These are phyloP conservation scores for Sechiopsis laciniata DNA, from an alignment of 306 rosid genomes.

Conservation along the genomic window DNA sequence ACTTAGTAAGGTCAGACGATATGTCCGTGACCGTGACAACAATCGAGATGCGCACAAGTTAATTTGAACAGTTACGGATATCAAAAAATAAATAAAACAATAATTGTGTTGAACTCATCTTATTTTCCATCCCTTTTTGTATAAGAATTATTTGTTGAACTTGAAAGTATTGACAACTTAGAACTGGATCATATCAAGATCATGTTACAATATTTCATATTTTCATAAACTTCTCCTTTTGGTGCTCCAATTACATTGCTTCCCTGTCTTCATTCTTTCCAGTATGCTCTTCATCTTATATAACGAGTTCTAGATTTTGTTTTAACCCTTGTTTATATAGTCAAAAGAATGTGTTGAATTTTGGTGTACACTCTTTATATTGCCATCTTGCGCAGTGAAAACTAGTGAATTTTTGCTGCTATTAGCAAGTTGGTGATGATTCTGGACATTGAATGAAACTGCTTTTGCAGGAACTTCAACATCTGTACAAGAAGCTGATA, in stretches of 20 bases:
- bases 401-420: too few relatives aligned
- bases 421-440: not conserved
- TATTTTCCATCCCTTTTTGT: not conserved
- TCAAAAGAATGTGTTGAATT: not conserved
- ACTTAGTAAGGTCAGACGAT: too few relatives aligned
- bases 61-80: too few relatives aligned
- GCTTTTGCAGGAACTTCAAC: conserved; percentile 49
- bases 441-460: conserved; percentile 9
- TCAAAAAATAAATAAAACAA: too few relatives aligned
- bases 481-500: conserved; percentile 57
- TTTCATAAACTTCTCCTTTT: not conserved
- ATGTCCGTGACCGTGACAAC: too few relatives aligned
- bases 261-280: not conserved
- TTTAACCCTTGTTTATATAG: too few relatives aligned
- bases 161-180: not conserved
- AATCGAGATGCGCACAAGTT: too few relatives aligned
- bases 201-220: not conserved
- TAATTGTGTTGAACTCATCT: not conserved
- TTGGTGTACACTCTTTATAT: not conserved
- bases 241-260: not conserved
- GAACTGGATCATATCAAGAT: not conserved
- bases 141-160: not conserved
- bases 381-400: too few relatives aligned
- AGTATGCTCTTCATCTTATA: not conserved
- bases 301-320: not conserved